Evolutionary conservation across 805 yeast genomes (phyloP), one percentile per base, ranked within the genome.

Genomic region (Saccharomycopsis fermentans): DNA sequence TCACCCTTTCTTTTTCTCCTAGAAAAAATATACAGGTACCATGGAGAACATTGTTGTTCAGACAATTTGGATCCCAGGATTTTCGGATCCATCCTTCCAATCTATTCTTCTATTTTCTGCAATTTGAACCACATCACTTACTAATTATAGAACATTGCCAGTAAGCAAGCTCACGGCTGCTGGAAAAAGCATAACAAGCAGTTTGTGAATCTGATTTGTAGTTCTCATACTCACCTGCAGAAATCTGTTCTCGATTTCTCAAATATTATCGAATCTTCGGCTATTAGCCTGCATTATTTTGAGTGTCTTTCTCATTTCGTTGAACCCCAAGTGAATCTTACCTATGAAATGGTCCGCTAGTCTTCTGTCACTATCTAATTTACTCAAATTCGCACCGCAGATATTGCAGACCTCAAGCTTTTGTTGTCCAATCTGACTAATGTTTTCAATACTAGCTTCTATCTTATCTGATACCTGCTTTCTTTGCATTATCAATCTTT

Each of bases 311-410:
- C 96, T 77, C 83, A 91, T 84, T 55, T 79, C 82, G 1, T 84
- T 91, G 69, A 85, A 90, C 0, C 90, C 92, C 63, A 87, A 68
- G 72, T 91, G 97, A 60, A 88, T 81, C 65, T 89, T 90, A 1
- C 98, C 98, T 26, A 84, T 72, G 68, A 89, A 90, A 70, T 91
- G 97, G 65, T 88, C 96, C 1, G 92, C 96, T 62, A 91, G 74
- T 64, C 97, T 77, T 68, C 90, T 77, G 68, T 91, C 97, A 59
- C 86, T 88, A 69, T 91, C 98, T 58, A 90, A 73, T 61, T 92
- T 75, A 8, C 96, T 87, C 40, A 92, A 73, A 66, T 86, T 90
- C 0, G 96, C 96, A 0, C 96, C 96, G 71, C 98, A 91, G 1
- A 82, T 83, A 63, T 82, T 87, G 71, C 98, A 91, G 0, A 89